These are phyloP conservation scores for Saccharomyces hybrid DNA, from an alignment of 1,139 yeast species.

Conservation along the genomic window DNA sequence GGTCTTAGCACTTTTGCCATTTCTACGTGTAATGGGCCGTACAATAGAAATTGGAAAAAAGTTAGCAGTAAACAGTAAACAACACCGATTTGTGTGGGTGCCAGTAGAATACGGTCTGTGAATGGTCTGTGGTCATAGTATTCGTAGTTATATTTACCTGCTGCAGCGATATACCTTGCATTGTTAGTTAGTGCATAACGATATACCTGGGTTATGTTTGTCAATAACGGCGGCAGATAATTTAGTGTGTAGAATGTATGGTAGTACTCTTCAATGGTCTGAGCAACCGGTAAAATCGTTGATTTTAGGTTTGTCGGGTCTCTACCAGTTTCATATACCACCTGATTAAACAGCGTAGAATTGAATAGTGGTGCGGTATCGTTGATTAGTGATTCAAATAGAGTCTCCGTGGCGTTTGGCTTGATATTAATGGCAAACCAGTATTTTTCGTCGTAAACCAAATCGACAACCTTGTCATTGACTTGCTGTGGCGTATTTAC, in stretches of 20 bases:
- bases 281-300: constrained; percentile 38
- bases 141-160: constrained; percentile 28
- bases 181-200: constrained; percentile 16
- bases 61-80: constrained; percentile 68
- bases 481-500: constrained; percentile 32
- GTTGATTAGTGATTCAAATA: constrained; percentile 34
- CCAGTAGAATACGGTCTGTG: constrained; percentile 43
- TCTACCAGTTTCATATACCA: constrained; percentile 46
- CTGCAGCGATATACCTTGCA: constrained; percentile 5
- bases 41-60: constrained; percentile 51
- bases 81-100: constrained; percentile 68
- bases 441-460: constrained; percentile 43
- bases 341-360: constrained; percentile 27
- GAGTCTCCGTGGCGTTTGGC: constrained; percentile 39
- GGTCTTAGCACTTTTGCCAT: constrained; percentile 41
- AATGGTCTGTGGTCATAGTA: constrained; percentile 45
- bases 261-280: constrained; percentile 32
- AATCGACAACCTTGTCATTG: constrained; percentile 33
- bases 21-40: constrained; percentile 44
- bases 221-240: constrained; percentile 21
- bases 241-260: constrained; percentile 23
- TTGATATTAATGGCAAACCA: constrained; percentile 48
- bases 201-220: constrained; percentile 13
- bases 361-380: constrained; percentile 24
- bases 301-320: constrained; percentile 41